Evolutionary conservation across 345 rosid species (phyloP).

Genomic region (Citrus australasica): DNA sequence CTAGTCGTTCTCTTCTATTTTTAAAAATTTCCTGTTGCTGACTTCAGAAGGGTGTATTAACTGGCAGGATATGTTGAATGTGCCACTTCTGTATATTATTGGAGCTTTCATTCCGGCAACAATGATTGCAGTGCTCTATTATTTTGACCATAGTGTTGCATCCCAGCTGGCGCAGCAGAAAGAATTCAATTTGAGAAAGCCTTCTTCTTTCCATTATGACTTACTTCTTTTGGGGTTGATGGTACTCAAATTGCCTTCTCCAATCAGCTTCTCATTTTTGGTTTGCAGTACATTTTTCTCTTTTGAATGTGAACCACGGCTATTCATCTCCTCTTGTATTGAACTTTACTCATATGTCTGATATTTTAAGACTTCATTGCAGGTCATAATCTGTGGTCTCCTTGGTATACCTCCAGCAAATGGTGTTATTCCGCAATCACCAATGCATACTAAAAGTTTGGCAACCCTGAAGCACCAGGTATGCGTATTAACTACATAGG

Average conservation of each 20-base stretch:
- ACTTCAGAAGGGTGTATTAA: background rate
- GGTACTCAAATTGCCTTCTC: conserved; percentile 36
- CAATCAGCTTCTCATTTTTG: background rate
- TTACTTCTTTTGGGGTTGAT: conserved; percentile 84
- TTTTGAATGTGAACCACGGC: background rate
- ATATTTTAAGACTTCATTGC: conserved; percentile 7
- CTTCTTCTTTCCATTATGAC: conserved; percentile 85
- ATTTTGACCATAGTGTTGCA: conserved; percentile 93
- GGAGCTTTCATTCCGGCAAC: conserved; percentile 94
- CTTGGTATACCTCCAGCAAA: conserved; percentile 78
- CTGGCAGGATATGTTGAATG: conserved; percentile 77
- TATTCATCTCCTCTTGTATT: conserved; percentile 7
- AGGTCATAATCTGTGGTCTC: conserved; percentile 77
- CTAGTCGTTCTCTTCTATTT: background rate
- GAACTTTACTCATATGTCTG: conserved; percentile 2
- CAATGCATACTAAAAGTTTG: conserved; percentile 84
- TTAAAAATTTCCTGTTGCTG: background rate
- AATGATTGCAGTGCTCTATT: conserved; percentile 90
- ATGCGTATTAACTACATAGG: background rate
- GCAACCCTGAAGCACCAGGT: conserved; percentile 85
- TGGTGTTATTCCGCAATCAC: conserved; percentile 86
- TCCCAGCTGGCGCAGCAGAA: conserved; percentile 92
- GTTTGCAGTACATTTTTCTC: background rate
- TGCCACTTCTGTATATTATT: conserved; percentile 73
- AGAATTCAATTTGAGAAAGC: conserved; percentile 87